Conservation (phyloP, 768 basidiomycete species). For the Leccinellum albellum region DNA sequence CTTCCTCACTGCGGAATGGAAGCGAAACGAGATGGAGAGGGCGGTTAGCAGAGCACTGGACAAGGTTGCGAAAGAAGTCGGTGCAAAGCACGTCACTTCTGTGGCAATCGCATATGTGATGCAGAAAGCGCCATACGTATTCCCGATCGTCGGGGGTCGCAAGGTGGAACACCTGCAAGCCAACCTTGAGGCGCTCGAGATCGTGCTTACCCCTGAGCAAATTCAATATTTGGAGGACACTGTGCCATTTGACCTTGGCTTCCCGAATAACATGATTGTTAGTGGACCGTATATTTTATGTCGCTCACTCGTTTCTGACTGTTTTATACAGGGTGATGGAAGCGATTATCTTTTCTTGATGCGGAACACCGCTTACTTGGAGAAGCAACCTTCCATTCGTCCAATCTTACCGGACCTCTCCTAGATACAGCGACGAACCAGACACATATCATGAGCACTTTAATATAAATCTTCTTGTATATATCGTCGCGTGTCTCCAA, state of each 20-base stretch:
- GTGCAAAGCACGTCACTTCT: constrained; percentile 44
- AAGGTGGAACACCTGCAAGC: constrained; percentile 49
- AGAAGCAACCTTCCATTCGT: constrained; percentile 16
- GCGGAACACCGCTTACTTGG: constrained; percentile 14
- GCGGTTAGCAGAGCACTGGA: constrained; percentile 43
- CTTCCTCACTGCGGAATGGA: constrained; percentile 31
- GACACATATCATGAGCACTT: too few species aligned
- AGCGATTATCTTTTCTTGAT: constrained; percentile 9
- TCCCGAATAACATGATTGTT: constrained; percentile 26
- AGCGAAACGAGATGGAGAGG: constrained; percentile 43
- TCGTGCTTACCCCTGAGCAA: constrained; percentile 51
- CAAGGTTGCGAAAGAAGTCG: constrained; percentile 48
- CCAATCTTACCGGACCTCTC: constrained; percentile 7
- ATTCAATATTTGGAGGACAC: constrained; percentile 43
- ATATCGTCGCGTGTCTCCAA: too few species aligned
- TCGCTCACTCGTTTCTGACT: neutral
- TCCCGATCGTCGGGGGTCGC: constrained; percentile 49
- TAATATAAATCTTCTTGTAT: too few species aligned
- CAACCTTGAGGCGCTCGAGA: constrained; percentile 51
- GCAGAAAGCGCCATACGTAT: constrained; percentile 51
- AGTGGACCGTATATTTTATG: neutral
- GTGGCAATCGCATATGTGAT: constrained; percentile 46
- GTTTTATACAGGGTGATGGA: constrained; percentile 24
- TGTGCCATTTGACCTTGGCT: constrained; percentile 45
- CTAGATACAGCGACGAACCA: neutral